These are phyloP conservation scores for Parsonsia alboflavescens DNA, from an alignment of 257 asterid genomes.

Conservation along the genomic window DNA sequence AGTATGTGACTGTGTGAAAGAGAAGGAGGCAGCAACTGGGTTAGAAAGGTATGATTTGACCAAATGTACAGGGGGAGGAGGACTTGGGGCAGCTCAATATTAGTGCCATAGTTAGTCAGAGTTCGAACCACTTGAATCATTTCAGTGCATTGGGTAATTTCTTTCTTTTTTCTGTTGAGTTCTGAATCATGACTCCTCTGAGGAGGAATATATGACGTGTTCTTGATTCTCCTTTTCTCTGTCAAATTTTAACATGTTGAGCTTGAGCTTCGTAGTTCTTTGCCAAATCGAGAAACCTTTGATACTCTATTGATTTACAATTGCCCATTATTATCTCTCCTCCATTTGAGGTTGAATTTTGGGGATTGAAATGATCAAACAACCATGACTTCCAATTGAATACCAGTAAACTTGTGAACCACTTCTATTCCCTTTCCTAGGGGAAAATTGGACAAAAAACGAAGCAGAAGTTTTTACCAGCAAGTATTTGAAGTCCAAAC, in stretches of 20 bases:
- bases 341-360: no score
- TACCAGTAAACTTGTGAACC: no score
- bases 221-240: background rate
- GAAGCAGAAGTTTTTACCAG: no score
- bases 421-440: no score
- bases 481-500: no score
- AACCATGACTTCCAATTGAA: no score
- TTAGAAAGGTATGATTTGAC: constrained; percentile 27
- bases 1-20: background rate
- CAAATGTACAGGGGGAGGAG: background rate
- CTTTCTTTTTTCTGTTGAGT: background rate
- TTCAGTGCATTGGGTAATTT: background rate
- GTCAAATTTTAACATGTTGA: background rate
- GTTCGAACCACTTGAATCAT: background rate
- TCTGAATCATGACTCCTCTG: background rate
- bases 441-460: no score
- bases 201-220: constrained; percentile 5
- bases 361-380: no score
- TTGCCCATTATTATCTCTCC: no score
- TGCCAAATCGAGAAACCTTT: background rate
- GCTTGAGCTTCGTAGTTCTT: background rate
- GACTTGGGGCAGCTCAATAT: background rate
- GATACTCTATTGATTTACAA: no score
- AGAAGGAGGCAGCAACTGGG: background rate
- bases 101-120: background rate